These are phyloP conservation scores for Aspergillus heteromorphus DNA, from an alignment of 495 filamentous ascomycete species.

Conservation along the genomic window DNA sequence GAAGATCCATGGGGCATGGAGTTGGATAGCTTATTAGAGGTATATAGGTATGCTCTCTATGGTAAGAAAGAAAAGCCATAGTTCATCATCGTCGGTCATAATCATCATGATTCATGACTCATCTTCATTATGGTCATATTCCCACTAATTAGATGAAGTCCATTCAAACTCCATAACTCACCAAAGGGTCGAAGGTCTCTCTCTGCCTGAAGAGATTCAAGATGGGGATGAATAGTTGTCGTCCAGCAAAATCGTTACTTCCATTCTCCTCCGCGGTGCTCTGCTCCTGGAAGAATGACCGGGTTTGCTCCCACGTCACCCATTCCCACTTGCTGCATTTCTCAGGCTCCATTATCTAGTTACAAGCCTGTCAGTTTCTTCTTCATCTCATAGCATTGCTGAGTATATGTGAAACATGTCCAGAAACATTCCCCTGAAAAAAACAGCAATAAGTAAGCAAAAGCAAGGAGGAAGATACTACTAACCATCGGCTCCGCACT, in stretches of 20 bases:
- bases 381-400: background rate
- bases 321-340: constrained; percentile 17
- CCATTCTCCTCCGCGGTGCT: background rate
- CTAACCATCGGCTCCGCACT: constrained; percentile 7
- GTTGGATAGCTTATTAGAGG: no score
- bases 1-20: no score
- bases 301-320: constrained; percentile 12
- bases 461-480: background rate
- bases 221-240: constrained; percentile 11
- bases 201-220: constrained; percentile 12
- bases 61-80: no score
- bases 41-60: no score
- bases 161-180: background rate
- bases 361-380: background rate
- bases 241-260: background rate
- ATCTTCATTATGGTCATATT: background rate
- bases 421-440: no score
- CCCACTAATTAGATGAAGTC: no score
- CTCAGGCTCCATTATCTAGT: constrained; percentile 10
- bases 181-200: constrained; percentile 3
- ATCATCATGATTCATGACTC: no score
- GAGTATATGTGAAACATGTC: no score
- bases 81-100: no score
- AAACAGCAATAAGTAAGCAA: background rate
- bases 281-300: background rate